A percentile compares a stretch with the other conserved stretches of the same genome.
These are phyloP conservation scores for Butyriboletus regius DNA, from an alignment of 1,284 basidiomycete species.

Conservation along the genomic window DNA sequence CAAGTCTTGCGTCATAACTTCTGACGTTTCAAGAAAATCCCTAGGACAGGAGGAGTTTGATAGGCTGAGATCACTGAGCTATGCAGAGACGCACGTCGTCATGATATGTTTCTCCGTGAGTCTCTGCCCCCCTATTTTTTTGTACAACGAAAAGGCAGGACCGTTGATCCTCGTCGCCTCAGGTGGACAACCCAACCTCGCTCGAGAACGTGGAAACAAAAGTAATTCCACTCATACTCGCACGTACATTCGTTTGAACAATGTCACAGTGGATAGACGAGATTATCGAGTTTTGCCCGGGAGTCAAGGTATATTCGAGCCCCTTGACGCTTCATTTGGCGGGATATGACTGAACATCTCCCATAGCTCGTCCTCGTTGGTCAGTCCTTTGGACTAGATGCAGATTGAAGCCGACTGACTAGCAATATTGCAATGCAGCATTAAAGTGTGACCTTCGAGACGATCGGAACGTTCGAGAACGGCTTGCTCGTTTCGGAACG, in stretches of 20 bases:
- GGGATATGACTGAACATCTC: slow-evolving; percentile 8
- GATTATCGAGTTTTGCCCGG: slow-evolving; percentile 82
- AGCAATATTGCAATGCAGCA: slow-evolving; percentile 44
- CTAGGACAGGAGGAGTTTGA: slow-evolving; percentile 95
- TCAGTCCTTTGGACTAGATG: slow-evolving; percentile 36
- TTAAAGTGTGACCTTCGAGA: slow-evolving; percentile 92
- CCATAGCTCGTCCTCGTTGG: slow-evolving; percentile 77
- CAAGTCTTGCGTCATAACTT: slow-evolving; percentile 13
- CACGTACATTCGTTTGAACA: neutral
- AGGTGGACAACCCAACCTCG: slow-evolving; percentile 87
- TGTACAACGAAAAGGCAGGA: neutral
- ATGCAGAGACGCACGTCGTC: slow-evolving; percentile 90
- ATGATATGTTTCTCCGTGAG: slow-evolving; percentile 89
- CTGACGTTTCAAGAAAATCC: slow-evolving; percentile 27
- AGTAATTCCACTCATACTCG: slow-evolving; percentile 37
- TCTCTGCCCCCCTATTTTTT: neutral
- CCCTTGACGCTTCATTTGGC: slow-evolving; percentile 3
- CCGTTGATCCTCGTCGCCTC: neutral
- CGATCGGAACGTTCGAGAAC: slow-evolving; percentile 60
- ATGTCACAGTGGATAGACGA: slow-evolving; percentile 74
- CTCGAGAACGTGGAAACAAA: slow-evolving; percentile 90
- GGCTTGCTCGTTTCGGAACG: slow-evolving; percentile 59
- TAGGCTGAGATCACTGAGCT: slow-evolving; percentile 79
- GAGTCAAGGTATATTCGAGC: slow-evolving; percentile 64
- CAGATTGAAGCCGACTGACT: slow-evolving; percentile 10